Evolutionary conservation across 768 basidiomycete species (phyloP).

Genomic region (Pholiota conissans): DNA sequence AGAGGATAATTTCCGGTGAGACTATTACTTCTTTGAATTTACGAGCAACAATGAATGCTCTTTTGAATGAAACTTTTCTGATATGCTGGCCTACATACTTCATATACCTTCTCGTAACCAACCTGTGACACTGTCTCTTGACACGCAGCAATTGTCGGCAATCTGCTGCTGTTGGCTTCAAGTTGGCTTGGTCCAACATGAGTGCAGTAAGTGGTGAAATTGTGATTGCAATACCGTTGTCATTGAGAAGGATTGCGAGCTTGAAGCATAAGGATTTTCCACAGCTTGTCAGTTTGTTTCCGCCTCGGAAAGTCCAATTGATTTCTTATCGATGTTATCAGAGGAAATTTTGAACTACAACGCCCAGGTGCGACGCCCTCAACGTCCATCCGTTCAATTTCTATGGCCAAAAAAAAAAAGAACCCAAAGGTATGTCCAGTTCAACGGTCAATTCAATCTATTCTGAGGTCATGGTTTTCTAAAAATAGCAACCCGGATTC

Average conservation of each 20-base stretch:
- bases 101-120: slow-evolving; percentile 11
- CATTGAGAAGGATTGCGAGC: slow-evolving; percentile 14
- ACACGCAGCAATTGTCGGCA: slow-evolving; percentile 17
- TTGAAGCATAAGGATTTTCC: slow-evolving; percentile 16
- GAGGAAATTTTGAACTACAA: too few relatives aligned
- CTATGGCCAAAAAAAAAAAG: not conserved
- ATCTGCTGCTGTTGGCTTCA: too few relatives aligned
- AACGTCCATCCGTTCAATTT: not conserved
- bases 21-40: slow-evolving; percentile 17
- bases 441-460: not conserved
- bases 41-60: slow-evolving; percentile 8
- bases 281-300: too few relatives aligned
- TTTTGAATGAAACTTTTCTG: too few relatives aligned
- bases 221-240: slow-evolving; percentile 11
- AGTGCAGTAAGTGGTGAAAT: slow-evolving; percentile 22
- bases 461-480: not conserved
- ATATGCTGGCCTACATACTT: too few relatives aligned
- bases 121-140: slow-evolving; percentile 10
- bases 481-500: not conserved
- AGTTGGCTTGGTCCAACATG: slow-evolving; percentile 20
- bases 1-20: slow-evolving; percentile 19
- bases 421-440: not conserved
- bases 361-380: too few relatives aligned
- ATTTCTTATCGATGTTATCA: too few relatives aligned
- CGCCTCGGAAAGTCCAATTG: too few relatives aligned